Conservation (phyloP, 768 basidiomycete genomes). For the Pholiota microspora region DNA sequence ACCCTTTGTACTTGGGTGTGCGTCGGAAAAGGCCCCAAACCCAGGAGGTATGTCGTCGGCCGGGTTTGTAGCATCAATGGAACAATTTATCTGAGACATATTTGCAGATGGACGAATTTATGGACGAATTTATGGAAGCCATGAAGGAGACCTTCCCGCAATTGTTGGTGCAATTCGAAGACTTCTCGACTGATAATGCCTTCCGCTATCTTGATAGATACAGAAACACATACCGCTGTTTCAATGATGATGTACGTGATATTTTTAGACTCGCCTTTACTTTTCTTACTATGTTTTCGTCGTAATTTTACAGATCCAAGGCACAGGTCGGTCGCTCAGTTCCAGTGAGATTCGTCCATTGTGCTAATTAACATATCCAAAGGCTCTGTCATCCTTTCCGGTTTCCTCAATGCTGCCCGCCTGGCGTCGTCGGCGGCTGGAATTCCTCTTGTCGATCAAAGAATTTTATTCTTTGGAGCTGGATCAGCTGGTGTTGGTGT, state of each 20-base stretch:
- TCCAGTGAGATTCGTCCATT: too few species aligned
- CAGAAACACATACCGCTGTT: slow-evolving; percentile 54
- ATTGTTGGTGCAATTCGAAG: slow-evolving; percentile 71
- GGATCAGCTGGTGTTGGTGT: slow-evolving; percentile 90
- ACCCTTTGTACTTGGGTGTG: slow-evolving; percentile 76
- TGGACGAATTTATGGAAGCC: slow-evolving; percentile 75
- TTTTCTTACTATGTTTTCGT: slow-evolving; percentile 7
- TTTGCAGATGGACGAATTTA: slow-evolving; percentile 64
- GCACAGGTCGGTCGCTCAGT: slow-evolving; percentile 43
- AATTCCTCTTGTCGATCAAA: slow-evolving; percentile 64
- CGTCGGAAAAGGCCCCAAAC: slow-evolving; percentile 49
- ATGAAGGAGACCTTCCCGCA: slow-evolving; percentile 64
- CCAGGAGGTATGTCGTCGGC: slow-evolving; percentile 34
- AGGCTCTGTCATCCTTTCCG: slow-evolving; percentile 74
- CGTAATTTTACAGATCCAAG: slow-evolving; percentile 65
- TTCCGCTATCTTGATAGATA: slow-evolving; percentile 71
- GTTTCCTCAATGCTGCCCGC: slow-evolving; percentile 71
- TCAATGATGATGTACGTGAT: slow-evolving; percentile 69
- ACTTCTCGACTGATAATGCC: slow-evolving; percentile 79
- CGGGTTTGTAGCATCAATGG: background rate
- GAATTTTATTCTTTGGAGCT: slow-evolving; percentile 88
- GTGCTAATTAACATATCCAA: background rate
- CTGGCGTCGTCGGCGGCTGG: slow-evolving; percentile 54
- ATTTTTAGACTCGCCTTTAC: slow-evolving; percentile 1
- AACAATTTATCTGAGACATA: slow-evolving; percentile 3